Evolutionary conservation across 495 filamentous ascomycete species (phyloP), one percentile per base, ranked within the genome.

Genomic region (Hypoxylon fuscum): DNA sequence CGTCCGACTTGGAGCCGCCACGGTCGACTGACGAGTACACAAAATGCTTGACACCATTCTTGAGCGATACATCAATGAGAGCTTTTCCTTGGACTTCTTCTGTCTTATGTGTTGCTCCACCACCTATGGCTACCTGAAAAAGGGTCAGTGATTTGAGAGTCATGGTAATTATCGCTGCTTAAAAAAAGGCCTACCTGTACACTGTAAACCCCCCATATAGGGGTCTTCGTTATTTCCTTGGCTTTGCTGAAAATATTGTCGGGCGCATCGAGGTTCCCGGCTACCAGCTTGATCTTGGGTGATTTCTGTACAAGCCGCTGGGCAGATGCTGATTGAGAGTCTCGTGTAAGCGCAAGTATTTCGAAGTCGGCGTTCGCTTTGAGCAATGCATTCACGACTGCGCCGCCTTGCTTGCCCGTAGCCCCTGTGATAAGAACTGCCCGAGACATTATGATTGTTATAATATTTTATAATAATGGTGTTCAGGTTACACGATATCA

Each of bases 351-450:
- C 10, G 83, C 88, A 1, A 90, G 79, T 54, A 90, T 85, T 37
- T 83, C 77, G 69, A 85, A 83, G 7, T 78, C 68, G 15, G 69
- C 53, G 15, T 72, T 62, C 3, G 77, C 69, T 22, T 66, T 35
- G 17, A 87, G 68, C 18, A 90, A 78, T 27, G 74, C 77, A 4
- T 76, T 72, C 61, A 90, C 78, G 20, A 87, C 68, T 3, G 83
- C 74, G 20, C 85, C 81, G 43, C 88, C 88, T 72, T 90, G 88
- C 55, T 85, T 87, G 68, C 86, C 87, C 1, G 85, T 90, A n/a
- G 84, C 87, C 8, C 87, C 86, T 10, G 82, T 84, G 31, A 90
- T 70, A 31, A 90, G 80, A 47, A 89, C 63, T 11, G 77, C 64
- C 8, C 67, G 64, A n/a, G 66, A 67, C 65, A 71, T 72, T 15